A percentile compares a stretch with the other conserved stretches of the same genome.
phyloP scores from a whole-genome alignment of 176 grass and related monocot species.

The Eleusine indica region DNA sequence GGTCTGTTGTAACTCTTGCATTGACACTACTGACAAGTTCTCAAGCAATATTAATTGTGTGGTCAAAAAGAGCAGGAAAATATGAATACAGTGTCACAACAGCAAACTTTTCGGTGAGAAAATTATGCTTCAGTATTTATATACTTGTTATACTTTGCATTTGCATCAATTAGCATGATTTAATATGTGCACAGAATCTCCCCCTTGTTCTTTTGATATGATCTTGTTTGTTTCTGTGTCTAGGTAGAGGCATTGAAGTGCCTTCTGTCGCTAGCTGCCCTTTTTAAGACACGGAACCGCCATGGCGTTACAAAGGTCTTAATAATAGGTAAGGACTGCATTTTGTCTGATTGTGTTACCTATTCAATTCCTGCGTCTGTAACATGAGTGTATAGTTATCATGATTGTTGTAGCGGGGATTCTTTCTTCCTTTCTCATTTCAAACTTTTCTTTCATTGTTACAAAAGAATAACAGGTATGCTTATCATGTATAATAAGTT shows the following conservation, averaged over 20 bases:
- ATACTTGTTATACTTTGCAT: background rate
- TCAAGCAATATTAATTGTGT: slow-evolving; percentile 70
- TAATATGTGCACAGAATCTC: background rate
- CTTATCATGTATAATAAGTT: background rate
- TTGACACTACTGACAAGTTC: slow-evolving; percentile 70
- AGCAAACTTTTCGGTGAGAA: slow-evolving; percentile 61
- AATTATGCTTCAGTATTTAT: background rate
- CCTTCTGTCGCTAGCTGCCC: slow-evolving; percentile 47
- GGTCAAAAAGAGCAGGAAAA: slow-evolving; percentile 63
- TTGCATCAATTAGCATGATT: background rate
- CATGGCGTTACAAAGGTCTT: slow-evolving; percentile 50
- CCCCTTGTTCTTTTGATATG: background rate
- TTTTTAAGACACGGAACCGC: slow-evolving; percentile 55
- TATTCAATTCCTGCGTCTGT: slow-evolving; percentile 14
- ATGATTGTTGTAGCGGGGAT: background rate
- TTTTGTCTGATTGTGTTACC: slow-evolving; percentile 12
- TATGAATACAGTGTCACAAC: slow-evolving; percentile 74
- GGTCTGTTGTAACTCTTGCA: slow-evolving; percentile 56
- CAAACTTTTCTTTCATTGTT: background rate
- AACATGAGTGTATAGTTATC: slow-evolving; percentile 10
- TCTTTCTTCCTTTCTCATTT: background rate
- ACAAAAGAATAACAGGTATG: background rate
- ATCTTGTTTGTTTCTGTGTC: slow-evolving; percentile 24
- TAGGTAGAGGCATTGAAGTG: slow-evolving; percentile 71
- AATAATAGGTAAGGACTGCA: slow-evolving; percentile 53